phyloP scores from a whole-genome alignment of 179 eudicot genomes.

The Nepenthes alata region DNA sequence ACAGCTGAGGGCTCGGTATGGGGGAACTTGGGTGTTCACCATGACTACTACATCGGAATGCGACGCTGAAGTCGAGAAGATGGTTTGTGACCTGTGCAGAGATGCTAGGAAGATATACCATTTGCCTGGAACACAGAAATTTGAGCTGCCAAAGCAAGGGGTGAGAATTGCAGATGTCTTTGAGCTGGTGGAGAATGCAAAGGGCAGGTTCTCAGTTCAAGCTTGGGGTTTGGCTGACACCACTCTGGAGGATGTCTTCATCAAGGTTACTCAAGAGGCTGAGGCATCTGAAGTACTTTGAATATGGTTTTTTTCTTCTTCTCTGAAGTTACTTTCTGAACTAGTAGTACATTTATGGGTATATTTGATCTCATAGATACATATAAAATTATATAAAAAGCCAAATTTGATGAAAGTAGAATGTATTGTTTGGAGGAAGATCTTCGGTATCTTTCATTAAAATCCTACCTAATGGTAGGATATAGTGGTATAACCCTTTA shows the following conservation, averaged over 20 bases:
- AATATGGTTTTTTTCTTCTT: no score
- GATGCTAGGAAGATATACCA: conserved; percentile 68
- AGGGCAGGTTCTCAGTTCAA: conserved; percentile 58
- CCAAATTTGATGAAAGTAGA: no score
- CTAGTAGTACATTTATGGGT: no score
- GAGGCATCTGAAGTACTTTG: no score
- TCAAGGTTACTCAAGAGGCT: conserved; percentile 71
- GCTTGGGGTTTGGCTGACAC: conserved; percentile 97
- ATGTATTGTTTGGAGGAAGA: no score
- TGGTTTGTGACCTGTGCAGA: conserved; percentile 44
- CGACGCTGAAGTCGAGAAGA: conserved; percentile 51
- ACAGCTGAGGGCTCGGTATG: conserved; percentile 85
- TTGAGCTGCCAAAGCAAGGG: conserved; percentile 77
- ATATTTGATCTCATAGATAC: no score
- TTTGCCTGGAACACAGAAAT: conserved; percentile 79
- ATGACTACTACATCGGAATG: conserved; percentile 57
- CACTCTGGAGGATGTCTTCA: conserved; percentile 86
- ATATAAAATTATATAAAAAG: no score
- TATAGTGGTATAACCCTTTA: no score
- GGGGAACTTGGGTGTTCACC: conserved; percentile 74
- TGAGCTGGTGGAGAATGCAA: conserved; percentile 56
- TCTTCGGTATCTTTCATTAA: no score
- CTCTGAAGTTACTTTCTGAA: no score
- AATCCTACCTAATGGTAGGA: no score
- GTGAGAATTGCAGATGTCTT: conserved; percentile 63